Percentiles rank a stretch among this genome's conserved stretches.
Evolutionary conservation across 2,329 filamentous ascomycete genomes (phyloP).

Genomic region (Periconia macrospinosa): DNA sequence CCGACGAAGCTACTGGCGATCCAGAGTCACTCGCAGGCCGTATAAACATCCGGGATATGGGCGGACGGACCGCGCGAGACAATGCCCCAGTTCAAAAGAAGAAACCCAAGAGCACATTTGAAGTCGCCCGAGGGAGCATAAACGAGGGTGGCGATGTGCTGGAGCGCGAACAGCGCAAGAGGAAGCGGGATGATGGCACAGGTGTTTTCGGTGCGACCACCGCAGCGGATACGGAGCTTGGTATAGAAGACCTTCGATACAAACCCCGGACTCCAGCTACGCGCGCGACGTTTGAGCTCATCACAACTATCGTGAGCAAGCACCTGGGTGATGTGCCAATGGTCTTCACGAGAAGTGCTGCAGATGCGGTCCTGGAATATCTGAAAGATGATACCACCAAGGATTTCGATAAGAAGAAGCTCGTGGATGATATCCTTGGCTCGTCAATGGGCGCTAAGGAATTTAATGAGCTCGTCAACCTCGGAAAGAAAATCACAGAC

Average conservation of each 20-base stretch:
- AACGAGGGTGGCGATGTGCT: constrained; percentile 83
- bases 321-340: constrained; percentile 91
- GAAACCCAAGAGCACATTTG: constrained; percentile 67
- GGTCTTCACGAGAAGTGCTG: constrained; percentile 88
- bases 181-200: constrained; percentile 67
- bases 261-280: constrained; percentile 89
- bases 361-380: constrained; percentile 86
- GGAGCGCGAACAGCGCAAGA: constrained; percentile 81
- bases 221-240: constrained; percentile 78
- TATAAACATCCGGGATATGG: constrained; percentile 94
- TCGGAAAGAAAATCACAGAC: constrained; percentile 98
- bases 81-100: constrained; percentile 75
- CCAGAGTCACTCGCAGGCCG: constrained; percentile 95
- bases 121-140: constrained; percentile 74
- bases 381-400: constrained; percentile 95
- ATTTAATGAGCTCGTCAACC: constrained; percentile 94
- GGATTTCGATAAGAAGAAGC: constrained; percentile 97
- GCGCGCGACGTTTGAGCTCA: constrained; percentile 89
- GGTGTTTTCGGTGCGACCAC: constrained; percentile 70
- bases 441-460: constrained; percentile 79
- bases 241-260: constrained; percentile 90
- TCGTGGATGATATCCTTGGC: constrained; percentile 92
- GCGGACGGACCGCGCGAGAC: constrained; percentile 77
- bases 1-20: constrained; percentile 94
- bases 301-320: constrained; percentile 85